Base-by-base conservation (phyloP, 2,329 filamentous ascomycete species). In the Annulohypoxylon truncatum region DNA sequence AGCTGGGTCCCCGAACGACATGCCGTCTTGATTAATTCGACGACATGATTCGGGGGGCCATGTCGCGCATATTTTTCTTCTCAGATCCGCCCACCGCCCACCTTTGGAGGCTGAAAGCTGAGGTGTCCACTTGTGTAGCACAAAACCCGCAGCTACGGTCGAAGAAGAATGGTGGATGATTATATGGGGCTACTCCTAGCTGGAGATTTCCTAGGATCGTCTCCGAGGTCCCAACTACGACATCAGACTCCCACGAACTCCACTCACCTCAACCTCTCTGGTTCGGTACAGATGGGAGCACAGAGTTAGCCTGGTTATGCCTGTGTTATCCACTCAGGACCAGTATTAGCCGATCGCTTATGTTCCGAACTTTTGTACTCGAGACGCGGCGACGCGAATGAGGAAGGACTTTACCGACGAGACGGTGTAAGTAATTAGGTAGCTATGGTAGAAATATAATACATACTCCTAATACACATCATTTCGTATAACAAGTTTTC, bases 81-180 rank as follows among this genome's bases (percentile, higher is more conserved):
- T 61, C 63, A 70, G 69, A 70, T 70, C 67, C 50, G 63, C 65
- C 69, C 60, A 66, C 67, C 24, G 44, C 44, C 44, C 62, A 66
- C 67, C 64, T 64, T 72, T 64, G 60, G 68, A 71, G 68, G 72
- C 71, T 72, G 69, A 73, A 48, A 67, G 69, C 66, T 68, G 67
- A 67, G 65, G 70, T 73, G 72, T 66, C 73, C 72, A 75, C 73
- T 61, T 71, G 53, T 67, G 72, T 75, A 58, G 71, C 67, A 75
- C 73, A 75, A 68, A 71, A 74, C 68, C 72, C 73, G 65, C 61
- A 53, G 64, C 66, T 62, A 69, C 67, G 71, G 73, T 66, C 47
- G 54, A 67, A 51, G 58, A 66, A 63, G 60, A 55, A 68, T 63
- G 65, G 65, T 66, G 57, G 67, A 66, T 66, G 56, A 48, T 54